Conservation (phyloP, 768 basidiomycete species). For the Strobilomyces echinocephalus region DNA sequence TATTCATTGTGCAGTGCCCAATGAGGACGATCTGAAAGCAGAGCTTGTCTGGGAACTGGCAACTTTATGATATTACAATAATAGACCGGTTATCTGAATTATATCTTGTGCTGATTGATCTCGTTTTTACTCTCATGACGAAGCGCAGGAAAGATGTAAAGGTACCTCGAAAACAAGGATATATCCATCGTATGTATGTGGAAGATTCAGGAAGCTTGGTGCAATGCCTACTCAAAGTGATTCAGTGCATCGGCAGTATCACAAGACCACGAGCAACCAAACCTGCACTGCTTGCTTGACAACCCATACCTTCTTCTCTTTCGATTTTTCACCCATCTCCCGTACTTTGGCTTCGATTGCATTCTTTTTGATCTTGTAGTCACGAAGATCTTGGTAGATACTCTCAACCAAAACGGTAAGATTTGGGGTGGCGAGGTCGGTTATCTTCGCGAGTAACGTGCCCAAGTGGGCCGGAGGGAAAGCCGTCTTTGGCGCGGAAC, state of each 20-base stretch:
- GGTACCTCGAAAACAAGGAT: conserved; percentile 2
- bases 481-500: conserved; percentile 42
- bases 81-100: background rate
- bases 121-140: background rate
- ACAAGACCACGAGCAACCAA: background rate
- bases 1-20: conserved; percentile 32
- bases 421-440: conserved; percentile 53
- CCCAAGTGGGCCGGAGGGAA: conserved; percentile 69
- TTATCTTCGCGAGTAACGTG: conserved; percentile 59
- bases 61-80: conserved; percentile 22
- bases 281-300: conserved; percentile 39
- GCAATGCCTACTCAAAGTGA: conserved; percentile 5
- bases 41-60: conserved; percentile 35
- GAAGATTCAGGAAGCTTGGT: conserved; percentile 7
- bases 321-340: conserved; percentile 73
- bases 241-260: background rate
- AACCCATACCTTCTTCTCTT: conserved; percentile 69
- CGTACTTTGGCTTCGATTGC: conserved; percentile 77
- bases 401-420: conserved; percentile 67
- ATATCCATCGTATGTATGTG: background rate
- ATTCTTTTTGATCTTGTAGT: conserved; percentile 76
- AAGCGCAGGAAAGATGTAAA: conserved; percentile 6
- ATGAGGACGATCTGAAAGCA: conserved; percentile 28
- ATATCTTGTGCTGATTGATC: background rate
- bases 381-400: conserved; percentile 63